Base-by-base conservation (phyloP, 805 yeast species). In the Candida insectorum region DNA sequence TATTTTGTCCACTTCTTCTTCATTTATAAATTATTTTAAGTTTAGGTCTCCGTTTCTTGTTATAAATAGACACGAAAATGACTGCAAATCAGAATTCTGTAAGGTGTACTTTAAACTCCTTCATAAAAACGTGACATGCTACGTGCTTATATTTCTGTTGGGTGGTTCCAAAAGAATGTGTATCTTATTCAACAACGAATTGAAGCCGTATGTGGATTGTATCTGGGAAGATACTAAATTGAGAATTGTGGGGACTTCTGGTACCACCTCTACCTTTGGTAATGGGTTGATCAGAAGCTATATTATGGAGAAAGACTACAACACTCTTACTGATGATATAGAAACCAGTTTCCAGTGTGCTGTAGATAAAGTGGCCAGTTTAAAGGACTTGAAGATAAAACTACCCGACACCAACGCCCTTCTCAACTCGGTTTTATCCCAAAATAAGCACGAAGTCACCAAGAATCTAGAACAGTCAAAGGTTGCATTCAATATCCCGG, bases 181-280 rank as follows among this genome's bases (percentile, higher is more conserved):
- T 30, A 37, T 55, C 4, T 34, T 60, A 4, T 34, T 50, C 35
- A 54, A 53, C 33, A 57, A 59, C 34, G 59, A 60, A 16, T 40
- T 51, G 21, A 49, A 47, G 19, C 62, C 65, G 2, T 53, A 51
- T 14, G 56, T 54, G 4, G 66, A 60, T 29, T 45, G 55, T 18
- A 29, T 39, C 9, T 53, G 48, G 45, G 49, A 49, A 25, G 44
- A 39, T 23, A 53, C 65, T 12, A 58, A 58, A 33, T 38, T 60
- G 18, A 49, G 66, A 12, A 40, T 58, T 7, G 33, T 46, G 28
- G 65, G 66, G 2, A 55, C 58, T 2, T 50, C 65, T 13, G 62
- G 62, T 0, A 54, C 56, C 3, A 46, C 60, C 3, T 60, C 66
- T 16, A 58, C 65, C 2, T 60, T 60, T 39, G 63, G 63, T 9